These are phyloP conservation scores for Picochlorum sp. DNA, from an alignment of 139 green algal species.

Conservation along the genomic window DNA sequence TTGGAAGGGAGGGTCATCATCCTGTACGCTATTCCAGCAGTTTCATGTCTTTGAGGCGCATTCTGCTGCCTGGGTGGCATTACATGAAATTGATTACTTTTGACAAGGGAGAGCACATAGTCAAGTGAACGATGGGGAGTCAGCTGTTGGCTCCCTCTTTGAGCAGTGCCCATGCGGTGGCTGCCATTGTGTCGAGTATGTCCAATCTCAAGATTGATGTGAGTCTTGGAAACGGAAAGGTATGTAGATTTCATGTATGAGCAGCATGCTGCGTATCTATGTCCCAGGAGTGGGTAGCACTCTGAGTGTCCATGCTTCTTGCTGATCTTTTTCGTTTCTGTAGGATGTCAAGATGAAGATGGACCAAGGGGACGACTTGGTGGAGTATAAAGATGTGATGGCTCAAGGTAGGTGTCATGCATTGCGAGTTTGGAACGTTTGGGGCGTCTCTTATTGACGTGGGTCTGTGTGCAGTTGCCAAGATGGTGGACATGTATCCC, in stretches of 20 bases:
- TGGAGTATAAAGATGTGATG: background rate
- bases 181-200: background rate
- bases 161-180: background rate
- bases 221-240: background rate
- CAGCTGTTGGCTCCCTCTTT: background rate
- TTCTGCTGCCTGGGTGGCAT: no score
- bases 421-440: background rate
- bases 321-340: background rate
- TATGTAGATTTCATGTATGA: background rate
- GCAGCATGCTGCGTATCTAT: no score
- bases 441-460: background rate
- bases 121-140: background rate
- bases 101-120: background rate
- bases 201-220: constrained; percentile 2
- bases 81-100: no score
- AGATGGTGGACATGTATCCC: constrained; percentile 5
- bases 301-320: background rate
- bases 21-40: no score
- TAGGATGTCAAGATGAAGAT: constrained; percentile 2
- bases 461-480: constrained; percentile 16
- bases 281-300: no score
- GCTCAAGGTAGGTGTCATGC: background rate
- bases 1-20: no score
- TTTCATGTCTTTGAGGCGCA: no score
- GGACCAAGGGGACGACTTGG: background rate